A percentile compares a stretch with the other conserved stretches of the same genome.
Conservation (phyloP, 805 yeast genomes). For the Cyberlindnera meyerae region DNA sequence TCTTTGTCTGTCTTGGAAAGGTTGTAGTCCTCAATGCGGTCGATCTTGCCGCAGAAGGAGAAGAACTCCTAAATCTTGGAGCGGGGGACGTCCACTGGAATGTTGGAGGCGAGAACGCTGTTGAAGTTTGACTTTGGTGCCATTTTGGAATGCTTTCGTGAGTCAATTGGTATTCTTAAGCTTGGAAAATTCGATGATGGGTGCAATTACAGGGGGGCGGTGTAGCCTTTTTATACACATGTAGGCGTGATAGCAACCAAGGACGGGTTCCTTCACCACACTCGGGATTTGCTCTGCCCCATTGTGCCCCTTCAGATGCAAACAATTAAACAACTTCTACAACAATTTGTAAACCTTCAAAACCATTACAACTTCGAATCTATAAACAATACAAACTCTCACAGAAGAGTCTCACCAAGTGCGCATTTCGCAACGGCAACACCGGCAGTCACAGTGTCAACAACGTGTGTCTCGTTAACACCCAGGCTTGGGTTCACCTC, state of each 20-base stretch:
- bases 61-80: constrained; percentile 61
- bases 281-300: no score
- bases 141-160: no score
- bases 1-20: constrained; percentile 9
- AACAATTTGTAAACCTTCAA: no score
- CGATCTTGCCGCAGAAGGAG: constrained; percentile 64
- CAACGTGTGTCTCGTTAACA: constrained; percentile 63
- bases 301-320: no score
- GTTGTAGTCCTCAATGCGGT: constrained; percentile 19
- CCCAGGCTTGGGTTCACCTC: constrained; percentile 92
- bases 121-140: neutral
- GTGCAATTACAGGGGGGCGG: neutral
- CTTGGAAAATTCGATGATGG: no score
- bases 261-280: no score
- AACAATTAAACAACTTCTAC: neutral
- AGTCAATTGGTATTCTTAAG: no score
- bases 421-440: constrained; percentile 92
- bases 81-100: constrained; percentile 45
- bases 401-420: constrained; percentile 75
- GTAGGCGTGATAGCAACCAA: neutral
- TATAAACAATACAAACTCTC: no score
- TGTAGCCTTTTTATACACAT: neutral
- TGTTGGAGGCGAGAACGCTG: constrained; percentile 46
- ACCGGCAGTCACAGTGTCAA: constrained; percentile 86
- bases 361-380: no score